Conservation (phyloP, 2,329 filamentous ascomycete species). For the Aspergillus terreus region DNA sequence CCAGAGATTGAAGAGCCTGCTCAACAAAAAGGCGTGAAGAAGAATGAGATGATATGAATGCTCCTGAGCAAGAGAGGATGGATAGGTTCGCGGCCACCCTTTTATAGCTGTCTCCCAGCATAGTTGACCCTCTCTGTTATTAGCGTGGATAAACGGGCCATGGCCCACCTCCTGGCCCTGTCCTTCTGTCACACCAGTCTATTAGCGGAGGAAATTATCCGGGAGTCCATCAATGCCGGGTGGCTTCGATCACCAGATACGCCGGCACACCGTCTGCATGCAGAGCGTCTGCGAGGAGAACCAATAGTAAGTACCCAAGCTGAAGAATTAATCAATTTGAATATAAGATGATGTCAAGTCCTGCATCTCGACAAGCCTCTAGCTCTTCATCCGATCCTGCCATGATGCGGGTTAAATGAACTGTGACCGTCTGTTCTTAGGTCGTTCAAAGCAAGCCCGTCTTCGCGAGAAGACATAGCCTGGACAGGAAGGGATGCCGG, state of each 20-base stretch:
- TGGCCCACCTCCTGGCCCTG: constrained; percentile 3
- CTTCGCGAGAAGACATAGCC: background rate
- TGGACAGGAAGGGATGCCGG: background rate
- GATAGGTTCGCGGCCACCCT: background rate
- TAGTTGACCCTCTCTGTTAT: background rate
- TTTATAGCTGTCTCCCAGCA: constrained; percentile 13
- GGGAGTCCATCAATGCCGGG: constrained; percentile 1
- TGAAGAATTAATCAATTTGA: constrained; percentile 1
- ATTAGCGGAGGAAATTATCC: constrained; percentile 8
- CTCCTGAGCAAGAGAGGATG: background rate
- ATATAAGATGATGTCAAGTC: background rate
- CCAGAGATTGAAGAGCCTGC: constrained; percentile 13
- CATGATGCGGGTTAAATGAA: constrained; percentile 1
- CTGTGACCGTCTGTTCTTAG: background rate
- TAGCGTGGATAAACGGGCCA: background rate
- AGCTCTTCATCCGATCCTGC: background rate
- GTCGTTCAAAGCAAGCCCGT: too few relatives aligned
- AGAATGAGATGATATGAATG: constrained; percentile 1
- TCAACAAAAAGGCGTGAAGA: constrained; percentile 11
- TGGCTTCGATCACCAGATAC: constrained; percentile 1
- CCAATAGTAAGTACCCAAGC: background rate
- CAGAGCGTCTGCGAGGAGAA: too few relatives aligned
- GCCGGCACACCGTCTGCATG: background rate
- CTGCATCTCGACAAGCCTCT: background rate
- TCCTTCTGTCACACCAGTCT: constrained; percentile 4